phyloP scores from a whole-genome alignment of 805 yeast genomes.

The Komagataella pastoris region DNA sequence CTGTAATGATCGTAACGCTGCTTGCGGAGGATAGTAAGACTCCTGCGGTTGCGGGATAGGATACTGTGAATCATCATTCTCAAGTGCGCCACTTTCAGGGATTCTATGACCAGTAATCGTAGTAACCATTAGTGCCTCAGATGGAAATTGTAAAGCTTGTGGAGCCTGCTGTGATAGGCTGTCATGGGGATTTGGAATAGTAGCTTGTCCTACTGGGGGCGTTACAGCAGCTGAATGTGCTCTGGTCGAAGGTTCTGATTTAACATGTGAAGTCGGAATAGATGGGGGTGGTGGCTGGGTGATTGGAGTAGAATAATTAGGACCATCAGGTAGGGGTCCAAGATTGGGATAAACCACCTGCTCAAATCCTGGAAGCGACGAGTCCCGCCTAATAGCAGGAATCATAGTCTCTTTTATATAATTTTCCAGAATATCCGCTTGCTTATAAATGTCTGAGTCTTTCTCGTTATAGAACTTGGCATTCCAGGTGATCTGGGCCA shows the following conservation, averaged over 20 bases:
- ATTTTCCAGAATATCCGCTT: conserved; percentile 48
- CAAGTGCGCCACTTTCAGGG: neutral
- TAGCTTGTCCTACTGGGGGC: conserved; percentile 3
- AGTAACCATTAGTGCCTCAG: conserved; percentile 5
- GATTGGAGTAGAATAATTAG: conserved; percentile 4
- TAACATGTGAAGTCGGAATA: conserved; percentile 1
- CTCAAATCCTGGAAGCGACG: conserved; percentile 19
- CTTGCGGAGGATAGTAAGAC: conserved; percentile 1
- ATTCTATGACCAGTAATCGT: neutral
- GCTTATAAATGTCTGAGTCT: conserved; percentile 50
- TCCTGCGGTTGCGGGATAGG: conserved; percentile 1
- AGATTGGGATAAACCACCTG: conserved; percentile 43
- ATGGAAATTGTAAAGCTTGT: conserved; percentile 3
- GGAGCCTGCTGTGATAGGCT: conserved; percentile 2
- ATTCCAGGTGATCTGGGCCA: conserved; percentile 82
- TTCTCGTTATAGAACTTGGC: conserved; percentile 75
- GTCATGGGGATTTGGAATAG: neutral
- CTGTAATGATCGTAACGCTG: neutral
- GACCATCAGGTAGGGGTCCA: conserved; percentile 53
- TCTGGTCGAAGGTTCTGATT: conserved; percentile 1
- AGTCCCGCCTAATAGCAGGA: conserved; percentile 32
- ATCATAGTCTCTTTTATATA: conserved; percentile 32
- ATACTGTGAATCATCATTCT: neutral
- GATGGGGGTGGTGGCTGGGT: neutral
- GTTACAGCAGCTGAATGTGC: conserved; percentile 2